Percentiles rank a stretch among this genome's conserved stretches.
phyloP scores from a whole-genome alignment of 306 rosid species.

The Acacia melanoxylon region DNA sequence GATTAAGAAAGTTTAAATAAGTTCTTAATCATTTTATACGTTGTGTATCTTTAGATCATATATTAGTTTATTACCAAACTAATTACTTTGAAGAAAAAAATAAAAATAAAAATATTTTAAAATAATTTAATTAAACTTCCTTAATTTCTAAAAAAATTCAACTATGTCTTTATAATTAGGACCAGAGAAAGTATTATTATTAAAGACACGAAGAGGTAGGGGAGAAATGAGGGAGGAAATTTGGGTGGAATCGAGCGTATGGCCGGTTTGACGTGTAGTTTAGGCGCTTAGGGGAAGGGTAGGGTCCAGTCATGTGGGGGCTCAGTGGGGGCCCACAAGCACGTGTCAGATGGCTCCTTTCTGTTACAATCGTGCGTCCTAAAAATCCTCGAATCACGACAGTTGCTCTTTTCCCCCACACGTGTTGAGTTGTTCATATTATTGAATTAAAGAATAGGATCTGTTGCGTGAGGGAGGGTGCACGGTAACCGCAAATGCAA shows the following conservation, averaged over 20 bases:
- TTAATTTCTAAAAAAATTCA: too few relatives aligned
- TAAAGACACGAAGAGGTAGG: not conserved
- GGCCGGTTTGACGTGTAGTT: not conserved
- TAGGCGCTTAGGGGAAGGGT: not conserved
- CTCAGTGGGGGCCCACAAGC: not conserved
- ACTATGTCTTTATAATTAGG: too few relatives aligned
- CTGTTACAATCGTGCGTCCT: constrained; percentile 45
- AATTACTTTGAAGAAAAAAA: too few relatives aligned
- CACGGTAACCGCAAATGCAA: not conserved
- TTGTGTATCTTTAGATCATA: too few relatives aligned
- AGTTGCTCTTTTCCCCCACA: constrained; percentile 22
- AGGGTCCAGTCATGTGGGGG: not conserved
- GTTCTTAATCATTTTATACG: too few relatives aligned
- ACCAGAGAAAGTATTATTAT: too few relatives aligned
- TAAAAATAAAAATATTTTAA: too few relatives aligned
- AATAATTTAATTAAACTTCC: too few relatives aligned
- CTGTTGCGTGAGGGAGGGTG: not conserved
- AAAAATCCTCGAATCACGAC: constrained; percentile 70
- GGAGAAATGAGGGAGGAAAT: not conserved
- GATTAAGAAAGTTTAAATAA: too few relatives aligned
- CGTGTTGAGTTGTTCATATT: not conserved
- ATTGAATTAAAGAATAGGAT: not conserved
- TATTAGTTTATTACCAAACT: too few relatives aligned
- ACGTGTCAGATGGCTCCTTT: constrained; percentile 10
- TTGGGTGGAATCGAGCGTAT: not conserved